Evolutionary conservation across 225 moss, liverwort and hornwort genomes (phyloP), one percentile per base, ranked within the genome.

Genomic region (Marchantia polymorpha): DNA sequence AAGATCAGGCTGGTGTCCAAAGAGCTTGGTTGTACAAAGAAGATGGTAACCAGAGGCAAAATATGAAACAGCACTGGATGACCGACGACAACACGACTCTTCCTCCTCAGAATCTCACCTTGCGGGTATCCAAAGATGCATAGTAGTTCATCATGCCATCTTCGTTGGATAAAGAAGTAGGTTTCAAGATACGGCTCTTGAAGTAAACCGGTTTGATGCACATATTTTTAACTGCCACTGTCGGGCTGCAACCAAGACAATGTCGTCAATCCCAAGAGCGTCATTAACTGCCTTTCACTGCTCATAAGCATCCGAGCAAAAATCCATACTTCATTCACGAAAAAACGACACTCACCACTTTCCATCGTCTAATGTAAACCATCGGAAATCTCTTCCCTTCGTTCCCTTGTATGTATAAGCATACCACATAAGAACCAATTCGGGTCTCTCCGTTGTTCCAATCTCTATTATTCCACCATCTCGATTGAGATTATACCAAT

Each of bases 181-280:
- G 86, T 51, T 55, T 83, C 46, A 99, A 84, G 60, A 69, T 77
- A 58, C 70, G 90, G 73, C 77, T 78, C 63, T 76, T 81, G 80
- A 94, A 99, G 76, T 90, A 77, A 47, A 92, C 92, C 7, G 94
- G 94, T 85, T 92, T 91, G 64, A 94, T 83, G 83, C 97, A 99
- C 71, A 83, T 81, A 65, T 90, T 88, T 74, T 81, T 85, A 29
- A 91, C 81, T 72, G 79, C 76, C 72, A 99, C 60, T 73, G 89
- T 90, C 66, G 90, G 89, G 79, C 96, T 96, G 92, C 82, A 83
- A 70, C 60, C 73, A 65, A 51, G 9, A 63, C 10, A 67, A 7
- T 0, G 30, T 26, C 52, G 53, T 26, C 16, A 55, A 8, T 39
- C 39, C 5, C 39, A 39, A 7, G 25, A 27, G 7, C 53, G 7